Evolutionary conservation across 2,329 filamentous ascomycete genomes (phyloP), one percentile per base, ranked within the genome.

Genomic region (Diplodia scrobiculata): DNA sequence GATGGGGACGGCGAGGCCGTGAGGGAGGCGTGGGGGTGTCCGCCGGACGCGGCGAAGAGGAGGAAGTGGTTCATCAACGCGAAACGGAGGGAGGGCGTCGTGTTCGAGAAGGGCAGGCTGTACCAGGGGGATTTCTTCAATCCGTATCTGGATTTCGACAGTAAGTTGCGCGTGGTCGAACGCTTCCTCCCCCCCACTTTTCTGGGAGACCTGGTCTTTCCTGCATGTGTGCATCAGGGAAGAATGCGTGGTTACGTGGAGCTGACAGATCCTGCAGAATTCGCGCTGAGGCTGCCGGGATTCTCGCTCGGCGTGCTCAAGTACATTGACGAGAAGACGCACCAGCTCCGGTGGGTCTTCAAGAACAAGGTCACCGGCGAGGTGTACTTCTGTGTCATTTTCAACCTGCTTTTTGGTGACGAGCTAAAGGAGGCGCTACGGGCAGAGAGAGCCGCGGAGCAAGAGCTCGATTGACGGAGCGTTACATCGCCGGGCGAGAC

Each of bases 81-180:
- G 41, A 25, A 45, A 17, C 55, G 29, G 19, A 66, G 48, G 41
- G 71, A 77, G 34, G 58, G 67, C 0, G 79, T 81, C 55, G 73
- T 73, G 0, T 82, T 82, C 55, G 79, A 82, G 66, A 76, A 78
- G 65, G 80, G 77, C 0, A 66, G 81, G 21, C 64, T 78, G 64
- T 82, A 83, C 65, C 75, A 79, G 47, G 79, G 72, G 0, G 81
- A 83, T 65, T 82, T 83, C 67, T 81, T 79, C 73, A 83, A 83
- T 63, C 79, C 79, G 25, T 81, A 82, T 70, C 70, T 83, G 5
- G 80, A 82, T 68, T 83, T 82, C 70, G 76, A 78, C 0, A 80
- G 69, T 70, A 53, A 64, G 69, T 69, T 14, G 25, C 14, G 1
- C 3, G 34, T 10, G 32, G 25, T 9, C 27, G 5, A 10, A 19